A percentile compares a stretch with the other conserved stretches of the same genome.
Conservation (phyloP, 495 filamentous ascomycete species). For the Daldinia concentrica region DNA sequence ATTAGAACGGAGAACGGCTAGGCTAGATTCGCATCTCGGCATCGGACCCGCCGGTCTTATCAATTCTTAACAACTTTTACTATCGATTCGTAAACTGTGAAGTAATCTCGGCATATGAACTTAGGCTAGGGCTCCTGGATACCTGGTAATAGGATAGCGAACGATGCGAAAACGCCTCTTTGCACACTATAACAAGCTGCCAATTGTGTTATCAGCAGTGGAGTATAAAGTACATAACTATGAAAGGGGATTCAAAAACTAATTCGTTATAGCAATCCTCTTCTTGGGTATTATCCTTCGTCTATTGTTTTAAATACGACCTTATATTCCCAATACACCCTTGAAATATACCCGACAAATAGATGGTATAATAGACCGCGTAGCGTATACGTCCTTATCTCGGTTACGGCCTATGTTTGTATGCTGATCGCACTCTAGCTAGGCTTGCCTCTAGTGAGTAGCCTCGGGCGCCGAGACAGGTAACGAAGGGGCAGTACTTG, state of each 20-base stretch:
- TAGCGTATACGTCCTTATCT: background rate
- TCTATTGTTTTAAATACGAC: background rate
- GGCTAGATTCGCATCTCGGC: constrained; percentile 11
- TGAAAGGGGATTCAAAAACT: constrained; percentile 14
- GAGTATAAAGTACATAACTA: constrained; percentile 27
- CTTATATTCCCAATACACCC: background rate
- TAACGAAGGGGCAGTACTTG: constrained; percentile 38
- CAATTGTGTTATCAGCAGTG: constrained; percentile 13
- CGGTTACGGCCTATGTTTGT: background rate
- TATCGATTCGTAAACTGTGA: background rate
- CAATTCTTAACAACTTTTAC: background rate
- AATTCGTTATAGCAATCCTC: constrained; percentile 23
- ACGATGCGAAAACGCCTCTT: too few species aligned
- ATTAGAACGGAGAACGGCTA: constrained; percentile 19
- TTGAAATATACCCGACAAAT: background rate
- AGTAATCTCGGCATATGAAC: background rate
- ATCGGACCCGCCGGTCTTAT: background rate
- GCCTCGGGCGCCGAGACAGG: constrained; percentile 40
- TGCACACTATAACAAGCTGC: too few species aligned
- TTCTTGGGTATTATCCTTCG: constrained; percentile 26
- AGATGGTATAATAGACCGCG: background rate
- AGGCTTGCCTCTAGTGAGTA: constrained; percentile 20
- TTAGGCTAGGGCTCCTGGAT: background rate
- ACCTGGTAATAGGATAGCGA: too few species aligned
- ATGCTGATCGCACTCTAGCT: background rate